Percentiles rank a stretch among this genome's conserved stretches.
These are phyloP conservation scores for Yarrowia galli DNA, from an alignment of 1,139 yeast species.

Conservation along the genomic window DNA sequence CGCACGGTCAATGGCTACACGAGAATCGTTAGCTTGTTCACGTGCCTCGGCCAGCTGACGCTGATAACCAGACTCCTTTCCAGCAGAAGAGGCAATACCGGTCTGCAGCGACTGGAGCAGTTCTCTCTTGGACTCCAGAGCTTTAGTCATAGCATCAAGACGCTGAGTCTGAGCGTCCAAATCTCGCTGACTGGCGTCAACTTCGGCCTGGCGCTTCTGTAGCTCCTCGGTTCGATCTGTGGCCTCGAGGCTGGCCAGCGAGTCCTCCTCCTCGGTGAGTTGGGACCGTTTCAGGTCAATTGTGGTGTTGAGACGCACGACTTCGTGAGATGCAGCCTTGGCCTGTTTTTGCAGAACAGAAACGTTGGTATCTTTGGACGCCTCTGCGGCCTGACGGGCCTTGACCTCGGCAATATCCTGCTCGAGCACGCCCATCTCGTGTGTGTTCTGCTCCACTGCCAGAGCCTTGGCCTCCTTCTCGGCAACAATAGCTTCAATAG, in stretches of 20 bases:
- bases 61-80: constrained; percentile 76
- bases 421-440: constrained; percentile 66
- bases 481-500: constrained; percentile 50
- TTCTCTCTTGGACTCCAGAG: constrained; percentile 74
- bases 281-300: constrained; percentile 58
- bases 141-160: constrained; percentile 57
- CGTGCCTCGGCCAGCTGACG: constrained; percentile 75
- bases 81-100: constrained; percentile 87
- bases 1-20: constrained; percentile 66
- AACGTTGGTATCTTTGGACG: constrained; percentile 67
- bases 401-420: constrained; percentile 68
- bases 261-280: constrained; percentile 64
- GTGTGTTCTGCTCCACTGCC: constrained; percentile 56
- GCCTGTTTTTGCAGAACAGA: constrained; percentile 68
- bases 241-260: constrained; percentile 34
- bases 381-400: constrained; percentile 63
- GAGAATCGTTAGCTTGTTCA: constrained; percentile 61
- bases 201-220: constrained; percentile 41
- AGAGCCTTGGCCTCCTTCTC: constrained; percentile 42
- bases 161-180: constrained; percentile 30
- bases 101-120: constrained; percentile 83
- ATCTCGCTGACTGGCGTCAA: constrained; percentile 24
- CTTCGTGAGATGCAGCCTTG: constrained; percentile 64
- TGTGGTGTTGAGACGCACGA: constrained; percentile 73
- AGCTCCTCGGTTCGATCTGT: constrained; percentile 42